A percentile compares a stretch with the other conserved stretches of the same genome.
Evolutionary conservation across 2,329 filamentous ascomycete species (phyloP).

Genomic region (Alternaria metachromatica): DNA sequence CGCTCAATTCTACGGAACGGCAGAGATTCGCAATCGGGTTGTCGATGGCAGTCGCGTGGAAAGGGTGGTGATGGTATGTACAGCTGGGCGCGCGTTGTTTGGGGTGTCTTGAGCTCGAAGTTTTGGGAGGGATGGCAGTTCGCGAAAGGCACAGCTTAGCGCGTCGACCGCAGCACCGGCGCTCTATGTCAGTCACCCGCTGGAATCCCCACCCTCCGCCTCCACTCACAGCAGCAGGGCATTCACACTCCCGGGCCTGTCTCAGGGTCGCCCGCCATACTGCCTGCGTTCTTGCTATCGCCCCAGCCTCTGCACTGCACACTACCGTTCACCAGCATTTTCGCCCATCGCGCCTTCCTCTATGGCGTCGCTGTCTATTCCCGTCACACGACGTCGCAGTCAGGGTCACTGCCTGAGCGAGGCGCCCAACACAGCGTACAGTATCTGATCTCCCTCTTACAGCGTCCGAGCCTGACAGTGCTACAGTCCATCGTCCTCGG

Average conservation of each 20-base stretch:
- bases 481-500: neutral
- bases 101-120: conserved; percentile 21
- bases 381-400: conserved; percentile 13
- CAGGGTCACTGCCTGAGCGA: conserved; percentile 2
- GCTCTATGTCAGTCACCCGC: conserved; percentile 11
- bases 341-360: conserved; percentile 8
- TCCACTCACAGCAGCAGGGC: conserved; percentile 16
- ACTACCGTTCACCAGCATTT: neutral
- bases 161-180: conserved; percentile 13
- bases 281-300: neutral
- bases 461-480: conserved; percentile 5
- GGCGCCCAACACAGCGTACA: conserved; percentile 4
- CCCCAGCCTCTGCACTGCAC: neutral
- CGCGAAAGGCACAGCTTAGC: conserved; percentile 20
- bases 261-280: neutral
- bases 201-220: conserved; percentile 19
- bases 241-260: neutral
- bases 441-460: neutral
- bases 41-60: neutral
- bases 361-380: neutral
- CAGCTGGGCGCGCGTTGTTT: conserved; percentile 19
- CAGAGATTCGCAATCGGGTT: neutral
- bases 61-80: conserved; percentile 1
- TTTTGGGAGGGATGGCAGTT: conserved; percentile 19
- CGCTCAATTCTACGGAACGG: conserved; percentile 2